These are phyloP conservation scores for Blastobotrys terrestris DNA, from an alignment of 805 yeast genomes.

Conservation along the genomic window DNA sequence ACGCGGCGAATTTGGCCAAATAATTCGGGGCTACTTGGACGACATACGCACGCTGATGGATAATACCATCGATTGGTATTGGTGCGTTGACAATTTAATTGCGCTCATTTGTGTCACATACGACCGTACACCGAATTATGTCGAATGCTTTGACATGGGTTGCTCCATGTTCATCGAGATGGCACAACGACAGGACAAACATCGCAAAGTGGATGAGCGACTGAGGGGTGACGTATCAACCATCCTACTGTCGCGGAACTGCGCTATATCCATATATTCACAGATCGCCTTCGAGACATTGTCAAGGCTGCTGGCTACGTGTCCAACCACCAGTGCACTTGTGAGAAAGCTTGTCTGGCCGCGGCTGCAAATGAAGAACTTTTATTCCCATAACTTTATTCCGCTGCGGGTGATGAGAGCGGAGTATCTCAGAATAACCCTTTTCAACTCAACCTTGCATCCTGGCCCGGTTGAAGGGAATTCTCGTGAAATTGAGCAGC, in stretches of 20 bases:
- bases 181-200: background rate
- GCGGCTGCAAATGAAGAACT: slow-evolving; percentile 4
- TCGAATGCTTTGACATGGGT: slow-evolving; percentile 11
- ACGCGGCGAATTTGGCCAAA: background rate
- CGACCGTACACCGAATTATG: slow-evolving; percentile 7
- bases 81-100: slow-evolving; percentile 10
- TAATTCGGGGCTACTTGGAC: background rate
- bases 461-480: background rate
- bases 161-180: slow-evolving; percentile 9
- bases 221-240: slow-evolving; percentile 5
- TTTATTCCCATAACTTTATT: background rate
- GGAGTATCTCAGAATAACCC: slow-evolving; percentile 9
- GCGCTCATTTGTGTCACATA: slow-evolving; percentile 8
- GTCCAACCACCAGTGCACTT: background rate
- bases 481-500: slow-evolving; percentile 1
- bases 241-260: slow-evolving; percentile 6
- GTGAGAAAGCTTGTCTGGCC: slow-evolving; percentile 5
- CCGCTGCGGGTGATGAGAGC: slow-evolving; percentile 14
- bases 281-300: slow-evolving; percentile 16
- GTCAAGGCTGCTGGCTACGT: slow-evolving; percentile 8
- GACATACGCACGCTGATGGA: slow-evolving; percentile 1
- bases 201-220: background rate
- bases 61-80: slow-evolving; percentile 5
- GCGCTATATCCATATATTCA: slow-evolving; percentile 2
- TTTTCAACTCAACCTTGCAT: slow-evolving; percentile 2